phyloP scores from a whole-genome alignment of 139 green algal genomes.

The Astrephomene gubernaculifera region DNA sequence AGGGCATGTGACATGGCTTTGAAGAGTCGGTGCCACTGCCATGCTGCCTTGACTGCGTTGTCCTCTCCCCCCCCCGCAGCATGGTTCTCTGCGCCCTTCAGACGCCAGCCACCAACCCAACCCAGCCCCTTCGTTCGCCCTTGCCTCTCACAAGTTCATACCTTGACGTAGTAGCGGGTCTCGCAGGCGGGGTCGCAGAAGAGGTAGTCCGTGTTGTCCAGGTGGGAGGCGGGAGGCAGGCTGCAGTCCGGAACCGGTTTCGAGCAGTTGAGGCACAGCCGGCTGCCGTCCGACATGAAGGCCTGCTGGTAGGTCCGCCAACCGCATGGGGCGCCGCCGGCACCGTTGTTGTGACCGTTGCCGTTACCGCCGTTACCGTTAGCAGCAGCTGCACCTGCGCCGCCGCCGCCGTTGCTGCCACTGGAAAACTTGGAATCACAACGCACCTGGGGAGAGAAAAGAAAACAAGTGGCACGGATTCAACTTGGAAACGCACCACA shows the following conservation, averaged over 20 bases:
- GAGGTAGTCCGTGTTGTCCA: conserved; percentile 64
- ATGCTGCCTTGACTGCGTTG: too few relatives aligned
- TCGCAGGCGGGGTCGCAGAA: conserved; percentile 84
- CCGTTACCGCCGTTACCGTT: background rate
- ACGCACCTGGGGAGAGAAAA: conserved; percentile 15
- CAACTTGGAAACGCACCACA: too few relatives aligned
- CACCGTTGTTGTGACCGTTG: background rate
- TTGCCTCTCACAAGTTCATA: too few relatives aligned
- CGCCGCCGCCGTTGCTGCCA: background rate
- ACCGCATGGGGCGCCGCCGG: background rate
- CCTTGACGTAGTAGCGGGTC: conserved; percentile 65
- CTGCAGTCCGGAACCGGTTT: conserved; percentile 47
- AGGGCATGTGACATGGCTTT: too few relatives aligned
- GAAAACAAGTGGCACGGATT: too few relatives aligned
- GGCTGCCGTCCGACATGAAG: conserved; percentile 52
- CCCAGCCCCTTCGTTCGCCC: too few relatives aligned
- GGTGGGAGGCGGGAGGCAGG: conserved; percentile 46
- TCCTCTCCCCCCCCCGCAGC: too few relatives aligned
- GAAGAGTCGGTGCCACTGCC: too few relatives aligned
- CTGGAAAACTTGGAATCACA: conserved; percentile 37
- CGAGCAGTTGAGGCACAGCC: conserved; percentile 78
- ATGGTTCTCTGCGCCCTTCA: too few relatives aligned
- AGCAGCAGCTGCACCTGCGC: background rate
- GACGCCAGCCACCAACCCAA: too few relatives aligned
- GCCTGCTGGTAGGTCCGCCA: conserved; percentile 68